Base-by-base conservation (phyloP, 805 yeast species). In the Suhomyces xylopsoci region DNA sequence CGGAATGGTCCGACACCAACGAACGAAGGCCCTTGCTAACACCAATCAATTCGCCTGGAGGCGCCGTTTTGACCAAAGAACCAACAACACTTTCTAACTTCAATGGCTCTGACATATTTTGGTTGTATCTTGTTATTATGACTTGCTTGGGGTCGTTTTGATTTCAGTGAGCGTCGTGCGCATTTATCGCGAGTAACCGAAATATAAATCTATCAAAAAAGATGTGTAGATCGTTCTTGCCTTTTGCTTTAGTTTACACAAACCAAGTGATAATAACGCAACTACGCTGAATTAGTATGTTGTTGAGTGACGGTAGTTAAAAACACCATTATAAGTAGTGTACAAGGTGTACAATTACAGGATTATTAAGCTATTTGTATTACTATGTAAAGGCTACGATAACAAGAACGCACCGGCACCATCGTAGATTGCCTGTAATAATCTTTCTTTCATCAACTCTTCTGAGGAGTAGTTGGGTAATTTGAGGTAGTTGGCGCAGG, bases 401-500 rank as follows among this genome's bases (percentile, higher is more conserved):
- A 92, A 75, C 41, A 89, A 77, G 67, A 92, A 92, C 1, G 96
- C 88, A 30, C 90, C 93, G 1, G 92, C 86, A 24, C 99, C 99
- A 60, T 93, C 97, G 5, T 75, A 76, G 62, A 91, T 82, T 0
- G 98, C 97, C 54, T 82, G 87, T 10, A 69, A 48, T 7, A 94
- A 69, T 49, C 87, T 75, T 30, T 74, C 64, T 48, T 67, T 73
- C 85, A 94, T 78, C 1, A 88, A 68, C 15, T 77, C 83, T 53
- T 77, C 79, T 34, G 80, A 72, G 3, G 90, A 79, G 65, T 93
- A 94, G 56, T 87, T 81, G 5, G 99, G 98, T 19, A 94, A 72
- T 66, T 93, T 93, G 58, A 93, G 76, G 64, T 93, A 94, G 65
- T 93, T 93, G 3, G 96, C 97, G 74, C 99, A 93, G 0, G 99